Conservation (phyloP, 2,329 filamentous ascomycete genomes). For the Pseudogymnoascus pannorum region DNA sequence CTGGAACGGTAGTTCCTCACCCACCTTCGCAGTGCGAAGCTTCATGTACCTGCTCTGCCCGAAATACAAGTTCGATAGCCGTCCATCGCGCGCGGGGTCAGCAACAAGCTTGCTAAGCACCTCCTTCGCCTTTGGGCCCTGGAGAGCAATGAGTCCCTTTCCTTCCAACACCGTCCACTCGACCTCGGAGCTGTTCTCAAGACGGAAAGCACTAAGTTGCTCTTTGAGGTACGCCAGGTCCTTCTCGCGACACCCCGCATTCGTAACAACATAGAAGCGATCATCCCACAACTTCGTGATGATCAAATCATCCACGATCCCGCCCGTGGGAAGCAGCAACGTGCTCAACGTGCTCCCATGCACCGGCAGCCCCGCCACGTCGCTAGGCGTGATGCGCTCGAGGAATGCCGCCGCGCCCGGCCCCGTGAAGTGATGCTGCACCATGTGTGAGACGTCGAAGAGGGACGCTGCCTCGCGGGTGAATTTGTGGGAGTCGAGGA, state of each 20-base stretch:
- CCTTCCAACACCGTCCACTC: slow-evolving; percentile 64
- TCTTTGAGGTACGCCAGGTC: slow-evolving; percentile 69
- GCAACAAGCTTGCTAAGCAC: slow-evolving; percentile 61
- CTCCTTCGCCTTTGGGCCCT: slow-evolving; percentile 70
- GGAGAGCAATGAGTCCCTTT: slow-evolving; percentile 77
- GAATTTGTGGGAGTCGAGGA: slow-evolving; percentile 81
- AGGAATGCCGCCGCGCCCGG: slow-evolving; percentile 75
- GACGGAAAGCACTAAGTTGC: slow-evolving; percentile 56
- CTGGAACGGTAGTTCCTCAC: slow-evolving; percentile 31
- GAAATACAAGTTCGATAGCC: slow-evolving; percentile 70
- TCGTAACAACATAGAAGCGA: slow-evolving; percentile 88
- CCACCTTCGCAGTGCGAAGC: slow-evolving; percentile 47
- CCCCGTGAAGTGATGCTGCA: slow-evolving; percentile 78
- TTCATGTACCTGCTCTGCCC: slow-evolving; percentile 63
- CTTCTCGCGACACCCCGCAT: slow-evolving; percentile 86
- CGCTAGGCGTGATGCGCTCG: slow-evolving; percentile 74
- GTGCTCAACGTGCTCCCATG: slow-evolving; percentile 78
- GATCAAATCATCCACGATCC: slow-evolving; percentile 91
- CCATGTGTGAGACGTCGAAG: slow-evolving; percentile 97
- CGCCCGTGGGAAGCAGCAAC: slow-evolving; percentile 75
- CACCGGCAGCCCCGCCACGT: slow-evolving; percentile 53
- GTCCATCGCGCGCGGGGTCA: slow-evolving; percentile 35
- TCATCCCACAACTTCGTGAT: slow-evolving; percentile 71
- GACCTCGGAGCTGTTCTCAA: slow-evolving; percentile 46
- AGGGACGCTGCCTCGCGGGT: slow-evolving; percentile 81